phyloP scores from a whole-genome alignment of 257 asterid genomes.

The Capsicum pubescens region DNA sequence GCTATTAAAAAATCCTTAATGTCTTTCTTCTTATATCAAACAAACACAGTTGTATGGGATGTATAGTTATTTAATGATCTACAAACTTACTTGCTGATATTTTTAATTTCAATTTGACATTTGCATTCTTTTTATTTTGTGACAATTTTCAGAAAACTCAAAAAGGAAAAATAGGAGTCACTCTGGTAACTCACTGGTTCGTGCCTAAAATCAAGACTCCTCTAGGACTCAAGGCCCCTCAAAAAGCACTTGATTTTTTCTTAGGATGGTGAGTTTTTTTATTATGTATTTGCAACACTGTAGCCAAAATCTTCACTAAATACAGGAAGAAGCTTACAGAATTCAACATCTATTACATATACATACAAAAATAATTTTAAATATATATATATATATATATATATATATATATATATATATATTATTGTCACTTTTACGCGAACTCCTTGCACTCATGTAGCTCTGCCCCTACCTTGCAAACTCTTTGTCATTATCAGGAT shows the following conservation, averaged over 20 bases:
- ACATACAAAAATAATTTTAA: too few relatives aligned
- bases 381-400: too few relatives aligned
- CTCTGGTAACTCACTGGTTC: conserved; percentile 42
- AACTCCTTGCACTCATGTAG: too few relatives aligned
- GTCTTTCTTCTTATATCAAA: neutral
- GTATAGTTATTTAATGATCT: neutral
- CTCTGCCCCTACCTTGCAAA: neutral
- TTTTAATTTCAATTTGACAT: neutral
- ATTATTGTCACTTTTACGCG: too few relatives aligned
- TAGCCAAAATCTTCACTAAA: too few relatives aligned
- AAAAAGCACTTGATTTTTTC: conserved; percentile 40
- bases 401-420: too few relatives aligned
- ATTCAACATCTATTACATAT: too few relatives aligned
- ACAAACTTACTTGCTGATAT: neutral
- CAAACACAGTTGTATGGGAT: neutral
- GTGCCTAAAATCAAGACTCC: conserved; percentile 35
- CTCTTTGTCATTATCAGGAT: neutral
- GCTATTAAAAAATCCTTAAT: neutral
- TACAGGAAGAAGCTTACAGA: too few relatives aligned
- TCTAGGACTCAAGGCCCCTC: conserved; percentile 35
- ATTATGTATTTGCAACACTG: neutral
- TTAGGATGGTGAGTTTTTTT: conserved; percentile 38
- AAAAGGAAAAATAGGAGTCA: conserved; percentile 38
- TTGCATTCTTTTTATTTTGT: neutral
- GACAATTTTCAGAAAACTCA: conserved; percentile 31